Percentiles rank a stretch among this genome's conserved stretches.
phyloP scores from a whole-genome alignment of 306 rosid genomes.

The Biancaea sappan region DNA sequence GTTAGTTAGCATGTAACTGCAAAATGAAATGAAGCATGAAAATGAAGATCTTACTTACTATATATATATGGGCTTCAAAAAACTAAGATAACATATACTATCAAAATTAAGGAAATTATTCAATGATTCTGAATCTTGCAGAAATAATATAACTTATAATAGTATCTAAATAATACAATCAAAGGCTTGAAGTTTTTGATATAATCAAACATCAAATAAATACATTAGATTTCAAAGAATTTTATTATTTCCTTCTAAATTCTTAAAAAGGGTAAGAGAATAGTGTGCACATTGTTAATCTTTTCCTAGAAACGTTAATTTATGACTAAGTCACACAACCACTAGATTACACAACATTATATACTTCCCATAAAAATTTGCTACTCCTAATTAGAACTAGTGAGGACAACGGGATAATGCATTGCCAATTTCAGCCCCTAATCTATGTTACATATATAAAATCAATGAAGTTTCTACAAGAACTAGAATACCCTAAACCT shows the following conservation, averaged over 20 bases:
- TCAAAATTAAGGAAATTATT: neutral
- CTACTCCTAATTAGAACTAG: neutral
- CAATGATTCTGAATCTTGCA: neutral
- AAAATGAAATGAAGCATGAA: neutral
- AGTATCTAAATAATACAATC: neutral
- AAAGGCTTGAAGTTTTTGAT: neutral
- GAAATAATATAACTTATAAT: neutral
- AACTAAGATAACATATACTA: neutral
- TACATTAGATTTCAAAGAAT: neutral
- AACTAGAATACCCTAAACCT: neutral
- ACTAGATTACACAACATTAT: neutral
- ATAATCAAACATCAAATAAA: neutral
- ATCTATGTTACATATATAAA: neutral
- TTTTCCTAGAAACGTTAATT: conserved; percentile 4
- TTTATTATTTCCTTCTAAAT: conserved; percentile 1
- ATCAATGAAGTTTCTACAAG: neutral
- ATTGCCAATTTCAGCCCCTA: neutral
- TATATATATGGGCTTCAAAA: neutral
- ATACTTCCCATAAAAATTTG: neutral
- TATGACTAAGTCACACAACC: neutral
- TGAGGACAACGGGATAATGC: neutral
- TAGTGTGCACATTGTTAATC: neutral
- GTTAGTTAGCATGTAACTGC: neutral
- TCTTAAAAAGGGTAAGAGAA: neutral
- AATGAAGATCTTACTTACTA: neutral